These are phyloP conservation scores for Lachnellula suecica DNA, from an alignment of 2,329 filamentous ascomycete genomes.

Conservation along the genomic window DNA sequence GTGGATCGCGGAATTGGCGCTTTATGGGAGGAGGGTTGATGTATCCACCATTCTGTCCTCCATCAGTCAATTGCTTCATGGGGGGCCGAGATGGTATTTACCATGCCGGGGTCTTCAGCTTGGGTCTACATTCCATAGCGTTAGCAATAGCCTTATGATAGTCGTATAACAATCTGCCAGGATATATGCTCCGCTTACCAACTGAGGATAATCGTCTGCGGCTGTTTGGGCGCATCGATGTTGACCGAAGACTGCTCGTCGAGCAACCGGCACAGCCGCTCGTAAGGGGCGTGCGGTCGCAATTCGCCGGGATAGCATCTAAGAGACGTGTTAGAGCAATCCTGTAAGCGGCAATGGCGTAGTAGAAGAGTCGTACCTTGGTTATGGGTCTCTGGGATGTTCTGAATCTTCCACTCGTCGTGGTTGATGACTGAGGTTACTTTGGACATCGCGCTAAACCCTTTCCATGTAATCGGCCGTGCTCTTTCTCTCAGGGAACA, in stretches of 20 bases:
- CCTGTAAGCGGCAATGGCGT: not conserved
- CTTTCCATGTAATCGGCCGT: not conserved
- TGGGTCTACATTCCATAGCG: slow-evolving; percentile 39
- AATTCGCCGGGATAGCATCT: slow-evolving; percentile 65
- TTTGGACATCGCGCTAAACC: no score
- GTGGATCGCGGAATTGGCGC: slow-evolving; percentile 88
- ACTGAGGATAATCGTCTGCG: slow-evolving; percentile 25
- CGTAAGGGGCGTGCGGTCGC: slow-evolving; percentile 49
- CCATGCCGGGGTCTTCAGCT: slow-evolving; percentile 66
- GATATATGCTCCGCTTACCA: slow-evolving; percentile 24
- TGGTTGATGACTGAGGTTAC: no score
- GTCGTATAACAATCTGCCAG: not conserved
- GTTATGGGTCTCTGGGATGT: not conserved
- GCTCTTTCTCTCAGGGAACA: not conserved
- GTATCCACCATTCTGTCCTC: slow-evolving; percentile 74
- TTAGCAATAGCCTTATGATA: slow-evolving; percentile 16
- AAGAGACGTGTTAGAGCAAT: not conserved
- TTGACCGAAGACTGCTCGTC: slow-evolving; percentile 53
- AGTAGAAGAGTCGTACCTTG: slow-evolving; percentile 9
- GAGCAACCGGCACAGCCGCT: slow-evolving; percentile 45
- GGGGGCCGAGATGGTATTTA: slow-evolving; percentile 39
- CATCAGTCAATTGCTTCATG: slow-evolving; percentile 10
- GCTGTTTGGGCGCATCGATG: slow-evolving; percentile 41
- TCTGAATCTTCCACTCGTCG: not conserved
- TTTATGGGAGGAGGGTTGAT: slow-evolving; percentile 78